Evolutionary conservation across 2,329 filamentous ascomycete species (phyloP), one percentile per base, ranked within the genome.

Genomic region (Fusarium fujikuroi): DNA sequence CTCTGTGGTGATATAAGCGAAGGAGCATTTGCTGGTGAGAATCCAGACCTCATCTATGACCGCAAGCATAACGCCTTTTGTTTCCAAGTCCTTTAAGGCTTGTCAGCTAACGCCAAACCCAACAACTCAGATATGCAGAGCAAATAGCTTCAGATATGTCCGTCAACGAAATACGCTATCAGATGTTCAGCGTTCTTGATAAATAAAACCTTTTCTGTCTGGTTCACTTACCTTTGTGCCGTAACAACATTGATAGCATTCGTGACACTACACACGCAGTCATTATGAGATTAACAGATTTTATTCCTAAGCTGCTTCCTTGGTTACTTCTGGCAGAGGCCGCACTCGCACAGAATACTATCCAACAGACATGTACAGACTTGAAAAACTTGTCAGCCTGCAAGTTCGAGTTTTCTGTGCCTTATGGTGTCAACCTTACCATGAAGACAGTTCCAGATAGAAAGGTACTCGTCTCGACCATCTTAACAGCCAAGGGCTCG

Each of bases 201-300:
- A 49, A 12, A 32, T 32, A 7, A 23, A n/a, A 21, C 2, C 28
- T 4, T 0, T 49, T 4, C 46, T 14, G 15, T 0, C 21, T 2
- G 0, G 2, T 49, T 23, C 15, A 12, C 7, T 9, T 7, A 0
- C 46, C 5, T n/a, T 4, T 9, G 7, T 18, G 5, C 10, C 5
- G 1, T 15, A 32, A 12, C 15, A 49, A 10, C 14, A 28, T 2
- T 11, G 3, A 18, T 2, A 5, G 6, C 9, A 4, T 9, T n/a
- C 2, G 0, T 1, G 9, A 18, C 21, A 49, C 28, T 32, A 18
- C 15, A 3, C 28, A 12, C 3, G 5, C 46, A 18, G 15, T 12
- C 7, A 49, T 1, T 2, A 49, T 49, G 46, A 49, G 28, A n/a
- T 15, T n/a, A 1, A 7, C 18, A 3, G 14, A 5, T 9, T 3